Base-by-base conservation (phyloP, 306 rosid genomes). In the Arachis hypogaea region DNA sequence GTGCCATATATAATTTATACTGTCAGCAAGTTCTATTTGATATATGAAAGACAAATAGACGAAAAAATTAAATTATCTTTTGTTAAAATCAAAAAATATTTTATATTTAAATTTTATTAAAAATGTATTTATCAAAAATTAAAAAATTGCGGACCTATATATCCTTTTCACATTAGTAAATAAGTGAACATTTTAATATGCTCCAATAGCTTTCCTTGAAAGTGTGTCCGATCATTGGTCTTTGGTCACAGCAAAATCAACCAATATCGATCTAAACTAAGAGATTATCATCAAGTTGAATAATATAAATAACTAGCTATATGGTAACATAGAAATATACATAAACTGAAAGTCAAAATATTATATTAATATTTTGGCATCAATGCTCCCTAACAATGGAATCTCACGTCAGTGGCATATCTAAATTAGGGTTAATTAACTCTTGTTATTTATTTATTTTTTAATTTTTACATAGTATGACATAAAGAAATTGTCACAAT, bases 161-260 rank as follows among this genome's bases (percentile, higher is more conserved):
- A 18, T 18, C 18, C 18, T 18, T 18, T 18, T 18, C 18, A 18
- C 18, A 18, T 18, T 18, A 18, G 18, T 18, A 18, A 18, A 18
- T 58, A 22, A 22, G 57, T 50, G 28, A 45, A 74, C n/a, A 29
- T 7, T n/a, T 16, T 59, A 77, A 68, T 51, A 36, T 74, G 10
- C 63, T 63, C 68, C 77, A 36, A 73, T 75, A 71, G 59, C 84
- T 64, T 80, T 47, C 58, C 68, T 70, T 68, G 73, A 78, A 69
- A 70, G 56, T 36, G 77, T 75, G 38, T 72, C 57, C 43, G 54
- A 58, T 52, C 66, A 70, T 82, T 65, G 79, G 75, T 51, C 66
- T 54, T 82, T 65, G 79, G 75, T 51, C 66, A 61, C 57, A 28
- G 9, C 63, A 5, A 4, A 51, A 65, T 57, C n/a, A 56, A 58